Evolutionary conservation across 163 green algal species (phyloP).

Genomic region (Scenedesmus sp.): DNA sequence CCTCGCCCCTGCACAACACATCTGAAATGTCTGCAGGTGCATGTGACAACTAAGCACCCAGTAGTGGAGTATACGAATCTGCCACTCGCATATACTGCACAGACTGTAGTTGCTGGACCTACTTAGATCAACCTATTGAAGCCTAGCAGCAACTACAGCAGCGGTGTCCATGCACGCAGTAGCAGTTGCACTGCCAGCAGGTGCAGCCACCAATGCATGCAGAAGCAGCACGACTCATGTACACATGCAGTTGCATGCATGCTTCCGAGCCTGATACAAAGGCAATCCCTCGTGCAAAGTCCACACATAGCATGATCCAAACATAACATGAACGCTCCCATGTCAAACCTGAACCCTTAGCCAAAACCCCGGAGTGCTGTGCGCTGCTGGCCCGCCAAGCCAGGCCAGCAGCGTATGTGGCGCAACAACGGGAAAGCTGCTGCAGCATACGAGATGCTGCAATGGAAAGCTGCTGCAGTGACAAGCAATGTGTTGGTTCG

Average conservation of each 20-base stretch:
- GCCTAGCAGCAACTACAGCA: not conserved
- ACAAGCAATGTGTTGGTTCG: not conserved
- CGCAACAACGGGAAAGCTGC: not conserved
- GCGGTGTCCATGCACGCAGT: not conserved
- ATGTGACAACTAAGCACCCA: not conserved
- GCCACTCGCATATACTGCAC: not conserved
- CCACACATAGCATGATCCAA: not conserved
- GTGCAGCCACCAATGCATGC: not conserved
- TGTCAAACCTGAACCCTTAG: not conserved
- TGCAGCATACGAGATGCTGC: no score
- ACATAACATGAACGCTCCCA: not conserved
- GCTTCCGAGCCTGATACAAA: not conserved
- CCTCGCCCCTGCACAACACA: not conserved
- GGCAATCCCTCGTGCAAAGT: no score
- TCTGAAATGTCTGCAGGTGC: not conserved
- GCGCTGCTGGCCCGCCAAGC: not conserved
- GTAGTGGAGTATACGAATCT: not conserved
- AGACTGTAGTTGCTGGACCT: not conserved
- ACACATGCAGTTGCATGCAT: not conserved
- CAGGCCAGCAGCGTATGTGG: not conserved
- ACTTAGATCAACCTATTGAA: not conserved
- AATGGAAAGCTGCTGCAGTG: no score
- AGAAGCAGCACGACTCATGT: not conserved
- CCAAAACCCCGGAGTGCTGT: not conserved
- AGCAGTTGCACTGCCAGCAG: not conserved